Conservation (phyloP, 768 basidiomycete species). For the Kwoniella botswanensis region DNA sequence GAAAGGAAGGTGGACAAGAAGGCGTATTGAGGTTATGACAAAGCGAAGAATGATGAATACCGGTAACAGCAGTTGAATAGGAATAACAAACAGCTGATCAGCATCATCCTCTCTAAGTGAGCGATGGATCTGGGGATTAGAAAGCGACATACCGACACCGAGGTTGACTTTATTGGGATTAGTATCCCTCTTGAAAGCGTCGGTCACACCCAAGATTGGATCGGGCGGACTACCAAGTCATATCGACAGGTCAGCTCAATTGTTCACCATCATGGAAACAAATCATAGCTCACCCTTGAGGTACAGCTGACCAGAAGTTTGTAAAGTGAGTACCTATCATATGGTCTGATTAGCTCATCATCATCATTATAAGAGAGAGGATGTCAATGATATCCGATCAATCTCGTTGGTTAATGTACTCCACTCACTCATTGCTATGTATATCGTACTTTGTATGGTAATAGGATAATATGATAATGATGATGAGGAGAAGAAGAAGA, state of each 20-base stretch:
- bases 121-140: no score
- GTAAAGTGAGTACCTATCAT: constrained; percentile 18
- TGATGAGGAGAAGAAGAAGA: neutral
- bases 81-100: neutral
- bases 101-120: neutral
- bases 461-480: neutral
- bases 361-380: neutral
- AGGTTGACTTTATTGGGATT: constrained; percentile 92
- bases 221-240: constrained; percentile 45
- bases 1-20: neutral
- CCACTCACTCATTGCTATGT: no score
- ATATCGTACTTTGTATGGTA: no score
- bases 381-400: no score
- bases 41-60: no score
- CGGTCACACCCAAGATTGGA: constrained; percentile 66
- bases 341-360: neutral
- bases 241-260: neutral
- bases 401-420: no score
- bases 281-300: constrained; percentile 21
- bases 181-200: constrained; percentile 95
- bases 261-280: neutral
- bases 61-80: neutral
- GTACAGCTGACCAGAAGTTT: constrained; percentile 23
- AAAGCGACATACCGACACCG: constrained; percentile 86
- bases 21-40: neutral